phyloP scores from a whole-genome alignment of 2,329 filamentous ascomycete genomes.

The Verticillium klebahnii region DNA sequence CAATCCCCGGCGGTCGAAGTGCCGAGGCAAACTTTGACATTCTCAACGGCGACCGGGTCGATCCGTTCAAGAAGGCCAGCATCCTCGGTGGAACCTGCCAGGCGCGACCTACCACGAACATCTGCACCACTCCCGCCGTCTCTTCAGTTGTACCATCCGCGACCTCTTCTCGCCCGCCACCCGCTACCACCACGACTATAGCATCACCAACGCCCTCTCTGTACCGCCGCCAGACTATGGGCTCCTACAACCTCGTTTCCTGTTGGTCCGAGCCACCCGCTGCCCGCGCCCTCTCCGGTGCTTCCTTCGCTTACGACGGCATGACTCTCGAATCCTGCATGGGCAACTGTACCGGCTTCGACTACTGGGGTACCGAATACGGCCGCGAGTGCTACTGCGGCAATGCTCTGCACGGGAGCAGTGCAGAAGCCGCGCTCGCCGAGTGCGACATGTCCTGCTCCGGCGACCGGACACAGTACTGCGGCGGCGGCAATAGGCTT shows the following conservation, averaged over 20 bases:
- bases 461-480: slow-evolving; percentile 36
- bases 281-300: slow-evolving; percentile 36
- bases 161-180: slow-evolving; percentile 10
- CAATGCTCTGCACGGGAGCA: slow-evolving; percentile 23
- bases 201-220: slow-evolving; percentile 23
- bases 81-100: slow-evolving; percentile 39
- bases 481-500: slow-evolving; percentile 36
- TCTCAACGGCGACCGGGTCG: slow-evolving; percentile 32
- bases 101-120: slow-evolving; percentile 29
- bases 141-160: slow-evolving; percentile 2
- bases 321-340: slow-evolving; percentile 47
- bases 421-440: slow-evolving; percentile 19
- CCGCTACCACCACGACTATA: slow-evolving; percentile 22
- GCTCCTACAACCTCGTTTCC: slow-evolving; percentile 38
- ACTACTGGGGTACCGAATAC: slow-evolving; percentile 47
- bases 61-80: slow-evolving; percentile 44
- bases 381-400: slow-evolving; percentile 50
- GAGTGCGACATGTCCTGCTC: slow-evolving; percentile 35
- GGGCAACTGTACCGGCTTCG: slow-evolving; percentile 38
- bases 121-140: slow-evolving; percentile 14
- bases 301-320: slow-evolving; percentile 35
- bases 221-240: slow-evolving; percentile 32
- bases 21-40: slow-evolving; percentile 42
- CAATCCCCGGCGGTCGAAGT: slow-evolving; percentile 38
- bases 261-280: slow-evolving; percentile 44